Evolutionary conservation across 1,284 basidiomycete genomes (phyloP).

Genomic region (Ustilago tritici): DNA sequence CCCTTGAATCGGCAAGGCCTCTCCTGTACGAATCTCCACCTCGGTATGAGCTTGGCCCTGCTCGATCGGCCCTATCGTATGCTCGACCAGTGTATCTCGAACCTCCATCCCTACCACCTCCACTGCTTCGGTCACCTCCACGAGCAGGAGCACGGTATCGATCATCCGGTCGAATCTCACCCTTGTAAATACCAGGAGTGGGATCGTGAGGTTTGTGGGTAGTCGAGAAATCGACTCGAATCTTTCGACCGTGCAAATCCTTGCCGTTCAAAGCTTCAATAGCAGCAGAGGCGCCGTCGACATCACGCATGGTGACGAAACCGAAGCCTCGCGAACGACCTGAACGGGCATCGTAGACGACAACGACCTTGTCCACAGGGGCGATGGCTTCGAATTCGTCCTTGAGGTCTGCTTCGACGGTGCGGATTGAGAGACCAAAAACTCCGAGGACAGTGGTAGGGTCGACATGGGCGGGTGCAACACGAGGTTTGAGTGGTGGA

Average conservation of each 20-base stretch:
- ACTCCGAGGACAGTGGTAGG: slow-evolving; percentile 92
- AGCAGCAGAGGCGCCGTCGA: slow-evolving; percentile 86
- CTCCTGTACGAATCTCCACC: slow-evolving; percentile 41
- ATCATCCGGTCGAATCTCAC: slow-evolving; percentile 62
- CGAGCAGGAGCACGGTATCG: slow-evolving; percentile 30
- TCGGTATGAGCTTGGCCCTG: slow-evolving; percentile 28
- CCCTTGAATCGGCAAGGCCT: slow-evolving; percentile 45
- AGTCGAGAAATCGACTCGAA: slow-evolving; percentile 96
- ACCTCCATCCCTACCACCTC: slow-evolving; percentile 19
- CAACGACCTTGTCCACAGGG: slow-evolving; percentile 87
- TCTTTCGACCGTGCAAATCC: slow-evolving; percentile 93
- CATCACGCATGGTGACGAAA: slow-evolving; percentile 90
- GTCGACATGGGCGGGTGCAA: slow-evolving; percentile 73
- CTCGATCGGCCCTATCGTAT: slow-evolving; percentile 32
- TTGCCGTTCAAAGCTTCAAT: slow-evolving; percentile 92
- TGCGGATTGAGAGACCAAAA: slow-evolving; percentile 94
- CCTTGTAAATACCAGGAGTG: slow-evolving; percentile 90
- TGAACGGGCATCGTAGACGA: slow-evolving; percentile 98
- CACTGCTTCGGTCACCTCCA: slow-evolving; percentile 8
- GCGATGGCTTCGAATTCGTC: slow-evolving; percentile 91
- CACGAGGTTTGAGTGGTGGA: slow-evolving; percentile 41
- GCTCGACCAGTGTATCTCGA: slow-evolving; percentile 39
- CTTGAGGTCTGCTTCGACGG: slow-evolving; percentile 90
- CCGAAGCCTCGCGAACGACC: slow-evolving; percentile 97
- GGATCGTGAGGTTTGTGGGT: slow-evolving; percentile 93